Evolutionary conservation across 2,329 filamentous ascomycete species (phyloP).

Genomic region (Nothophoma quercina): DNA sequence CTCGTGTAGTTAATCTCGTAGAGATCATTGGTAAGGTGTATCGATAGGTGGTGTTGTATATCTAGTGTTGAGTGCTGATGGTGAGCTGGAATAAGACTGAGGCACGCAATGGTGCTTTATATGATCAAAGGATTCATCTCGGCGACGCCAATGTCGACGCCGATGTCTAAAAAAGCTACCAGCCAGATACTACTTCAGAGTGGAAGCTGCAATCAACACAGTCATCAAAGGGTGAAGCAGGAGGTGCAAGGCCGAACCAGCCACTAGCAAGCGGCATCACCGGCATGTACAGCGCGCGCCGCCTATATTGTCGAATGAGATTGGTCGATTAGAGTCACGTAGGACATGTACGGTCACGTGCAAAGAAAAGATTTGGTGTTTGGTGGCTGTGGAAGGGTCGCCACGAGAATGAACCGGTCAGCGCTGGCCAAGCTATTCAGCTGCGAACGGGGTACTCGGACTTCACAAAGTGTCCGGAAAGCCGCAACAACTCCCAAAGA

Average conservation of each 20-base stretch:
- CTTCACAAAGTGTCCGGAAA: background rate
- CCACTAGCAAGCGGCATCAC: conserved; percentile 16
- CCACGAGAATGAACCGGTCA: conserved; percentile 15
- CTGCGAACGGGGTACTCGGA: background rate
- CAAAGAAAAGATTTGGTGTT: conserved; percentile 6
- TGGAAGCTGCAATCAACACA: conserved; percentile 12
- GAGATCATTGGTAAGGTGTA: conserved; percentile 39
- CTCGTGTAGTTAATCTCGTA: conserved; percentile 29
- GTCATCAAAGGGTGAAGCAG: conserved; percentile 35
- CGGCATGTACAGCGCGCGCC: conserved; percentile 10
- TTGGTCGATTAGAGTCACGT: conserved; percentile 3
- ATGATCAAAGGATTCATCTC: conserved; percentile 21
- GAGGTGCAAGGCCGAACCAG: conserved; percentile 15
- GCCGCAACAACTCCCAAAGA: background rate
- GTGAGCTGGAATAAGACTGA: conserved; percentile 28
- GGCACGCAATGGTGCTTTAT: conserved; percentile 37
- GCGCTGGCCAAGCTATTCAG: conserved; percentile 1
- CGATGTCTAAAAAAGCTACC: conserved; percentile 15
- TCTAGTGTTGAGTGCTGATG: conserved; percentile 20
- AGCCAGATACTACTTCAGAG: conserved; percentile 1
- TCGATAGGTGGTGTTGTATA: conserved; percentile 8
- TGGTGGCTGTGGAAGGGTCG: conserved; percentile 15
- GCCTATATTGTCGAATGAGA: background rate
- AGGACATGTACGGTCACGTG: conserved; percentile 14
- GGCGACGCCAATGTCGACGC: conserved; percentile 27